Base-by-base conservation (phyloP, 2,329 filamentous ascomycete species). In the Trichoderma sp. region DNA sequence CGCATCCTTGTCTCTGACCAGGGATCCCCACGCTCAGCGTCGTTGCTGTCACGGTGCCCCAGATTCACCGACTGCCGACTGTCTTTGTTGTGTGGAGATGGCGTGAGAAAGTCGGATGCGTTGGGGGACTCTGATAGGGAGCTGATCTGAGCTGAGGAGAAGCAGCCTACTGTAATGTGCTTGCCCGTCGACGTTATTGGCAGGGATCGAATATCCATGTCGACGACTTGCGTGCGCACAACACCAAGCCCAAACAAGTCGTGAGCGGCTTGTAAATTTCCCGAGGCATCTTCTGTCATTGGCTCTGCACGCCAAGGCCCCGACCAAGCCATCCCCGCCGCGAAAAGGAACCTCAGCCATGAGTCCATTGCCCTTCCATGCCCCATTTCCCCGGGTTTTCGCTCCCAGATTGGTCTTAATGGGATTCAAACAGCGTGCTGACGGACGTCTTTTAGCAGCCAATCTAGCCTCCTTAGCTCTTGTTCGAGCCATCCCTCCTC, bases 371-470 rank as follows among this genome's bases (percentile, higher is more conserved):
- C 14, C 24, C 67, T 62, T 71, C 33, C 11, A 31, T 24, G 53
- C 67, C 67, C 67, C 67, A 35, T 45, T 71, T 71, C 69, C 56
- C 69, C 69, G 59, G 69, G 59, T 63, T 64, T 64, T 72, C 27
- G 59, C 38, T 64, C 69, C 69, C 56, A 64, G 45, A 72, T 64
- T 21, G 29, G 56, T 50, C 11, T 24, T 27, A 29, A 62, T 18
- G 56, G 67, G 21, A 38, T 62, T 45, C 21, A 67, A 67, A 71
- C 67, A 71, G 24, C 9, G 67, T 71, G 67, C 56, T 71, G 35
- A 71, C 35, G 53, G 50, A 27, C 24, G 67, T 35, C 7, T 16
- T 24, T 41, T 31, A 71, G 53, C 67, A 71, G 33, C 53, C 24
- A 11, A 27, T 24, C 53, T 60, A 71, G 53, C 67, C 67, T 27